These are phyloP conservation scores for Aspergillus latus DNA, from an alignment of 2,329 filamentous ascomycete species.

Conservation along the genomic window DNA sequence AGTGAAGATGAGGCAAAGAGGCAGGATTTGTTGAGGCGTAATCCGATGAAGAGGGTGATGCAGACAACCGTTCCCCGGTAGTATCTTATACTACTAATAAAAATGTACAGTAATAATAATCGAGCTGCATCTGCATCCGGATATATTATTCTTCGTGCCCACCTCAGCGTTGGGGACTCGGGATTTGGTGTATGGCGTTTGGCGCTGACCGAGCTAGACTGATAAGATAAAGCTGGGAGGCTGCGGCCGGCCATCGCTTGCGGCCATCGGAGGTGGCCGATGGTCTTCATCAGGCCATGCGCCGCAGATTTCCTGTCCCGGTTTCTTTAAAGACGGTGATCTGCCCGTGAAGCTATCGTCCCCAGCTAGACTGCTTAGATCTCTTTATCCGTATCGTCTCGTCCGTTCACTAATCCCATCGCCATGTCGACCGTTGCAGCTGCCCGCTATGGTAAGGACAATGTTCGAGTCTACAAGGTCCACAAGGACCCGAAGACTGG, in stretches of 20 bases:
- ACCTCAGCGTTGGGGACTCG: no score
- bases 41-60: conserved; percentile 52
- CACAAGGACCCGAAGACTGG: conserved; percentile 74
- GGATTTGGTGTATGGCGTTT: neutral
- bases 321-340: conserved; percentile 15
- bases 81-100: neutral
- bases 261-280: conserved; percentile 44
- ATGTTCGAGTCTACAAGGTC: conserved; percentile 96
- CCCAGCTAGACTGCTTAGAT: neutral
- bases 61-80: conserved; percentile 23
- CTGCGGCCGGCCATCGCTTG: conserved; percentile 26
- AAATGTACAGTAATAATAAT: neutral
- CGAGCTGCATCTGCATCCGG: neutral
- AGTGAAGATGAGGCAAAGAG: conserved; percentile 39
- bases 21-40: conserved; percentile 40
- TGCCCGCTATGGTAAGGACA: conserved; percentile 70
- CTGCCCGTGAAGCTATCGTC: conserved; percentile 4
- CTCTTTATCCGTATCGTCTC: neutral
- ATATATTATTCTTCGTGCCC: neutral
- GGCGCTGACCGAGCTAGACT: neutral
- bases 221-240: conserved; percentile 33
- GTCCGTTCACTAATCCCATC: neutral
- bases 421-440: conserved; percentile 42
- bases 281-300: conserved; percentile 22
- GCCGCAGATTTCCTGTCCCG: conserved; percentile 12